Base-by-base conservation (phyloP, 1,284 basidiomycete genomes). In the Peniophora sp. region DNA sequence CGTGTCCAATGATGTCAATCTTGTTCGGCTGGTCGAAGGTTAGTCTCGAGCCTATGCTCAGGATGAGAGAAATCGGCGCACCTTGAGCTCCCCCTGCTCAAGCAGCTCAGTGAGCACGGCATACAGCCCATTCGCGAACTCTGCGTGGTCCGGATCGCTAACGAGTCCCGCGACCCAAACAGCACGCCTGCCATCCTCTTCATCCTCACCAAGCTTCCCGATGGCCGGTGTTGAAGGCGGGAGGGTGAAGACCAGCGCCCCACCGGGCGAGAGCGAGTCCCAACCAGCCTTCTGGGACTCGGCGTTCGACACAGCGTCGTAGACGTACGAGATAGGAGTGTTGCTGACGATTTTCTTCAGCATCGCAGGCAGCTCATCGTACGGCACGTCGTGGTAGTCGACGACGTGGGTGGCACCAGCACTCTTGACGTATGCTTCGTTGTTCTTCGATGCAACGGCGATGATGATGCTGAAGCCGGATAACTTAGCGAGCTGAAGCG, bases 391-490 rank as follows among this genome's bases (percentile, higher is more conserved):
- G 14, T 72, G 67, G 48, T 74, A 52, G 51, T 59, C 70, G 52
- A 79, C 58, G 51, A 74, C 63, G 50, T 73, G 69, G 0, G 73
- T 74, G 0, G 76, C 78, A 2, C 78, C 78, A 16, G 77, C 66
- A 1, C 67, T 67, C 55, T 74, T 74, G 52, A 78, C 65, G 53
- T 61, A 65, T 0, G 59, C 67, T 1, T 59, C 57, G 58, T 79
- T 72, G 52, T 68, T 66, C 8, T 63, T 52, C 10, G 75, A 78
- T 5, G 73, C 66, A 5, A 75, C 77, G 12, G 73, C 65, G 53
- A 79, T 70, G 53, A 78, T 74, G 3, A 69, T 69, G 2, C 66
- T 69, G 61, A 77, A 77, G 0, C 77, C 77, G 1, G 74, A 72
- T 10, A 75, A 56, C 52, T 66, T 69, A 9, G 71, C 72, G 19